Base-by-base conservation (phyloP, 257 asterid species). In the Salvia rosmarinus region DNA sequence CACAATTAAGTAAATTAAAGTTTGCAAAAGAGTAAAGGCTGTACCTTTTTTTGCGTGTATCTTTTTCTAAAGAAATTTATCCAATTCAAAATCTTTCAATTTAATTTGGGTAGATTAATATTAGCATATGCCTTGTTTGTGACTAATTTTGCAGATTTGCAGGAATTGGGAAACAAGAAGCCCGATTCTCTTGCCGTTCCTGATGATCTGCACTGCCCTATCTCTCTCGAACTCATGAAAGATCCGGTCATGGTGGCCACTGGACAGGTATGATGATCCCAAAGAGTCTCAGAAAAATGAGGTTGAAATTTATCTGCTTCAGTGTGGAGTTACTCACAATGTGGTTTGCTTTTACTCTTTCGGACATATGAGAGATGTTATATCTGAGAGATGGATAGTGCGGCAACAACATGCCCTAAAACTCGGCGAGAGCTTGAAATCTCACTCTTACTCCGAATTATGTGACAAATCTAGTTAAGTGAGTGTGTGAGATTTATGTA, bases 181-280 rank as follows among this genome's bases (percentile, higher is more conserved):
- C 58, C 75, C 1, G 89, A 87, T 73, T 82, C 82, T 82, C 83
- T 87, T 56, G 79, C 80, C 25, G 79, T 89, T 76, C 99, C 96
- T 3, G 91, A 81, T 16, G 99, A 94, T 77, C 91, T 86, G 69
- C 91, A 73, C 37, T 94, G 99, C 77, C 99, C 99, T n/a, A 89
- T 94, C 64, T 89, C 99, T 28, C 96, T 94, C 64, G 99, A 94
- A 72, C 86, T 94, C 58, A 91, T 94, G 99, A 84, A 93, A 81
- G 96, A 94, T 81, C 99, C 99, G 1, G 99, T 94, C 49, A 88
- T 91, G 80, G 98, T 89, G 44, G 87, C 98, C 50, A 94, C 99
- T 0, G 99, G 90, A 50, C 90, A 85, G 86, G 90, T 85, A 66
- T 39, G 3, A 39, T 39, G 44, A 10, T 39, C 44, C 44, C 3